These are phyloP conservation scores for Sordaria brevicollis DNA, from an alignment of 495 filamentous ascomycete genomes.

Conservation along the genomic window DNA sequence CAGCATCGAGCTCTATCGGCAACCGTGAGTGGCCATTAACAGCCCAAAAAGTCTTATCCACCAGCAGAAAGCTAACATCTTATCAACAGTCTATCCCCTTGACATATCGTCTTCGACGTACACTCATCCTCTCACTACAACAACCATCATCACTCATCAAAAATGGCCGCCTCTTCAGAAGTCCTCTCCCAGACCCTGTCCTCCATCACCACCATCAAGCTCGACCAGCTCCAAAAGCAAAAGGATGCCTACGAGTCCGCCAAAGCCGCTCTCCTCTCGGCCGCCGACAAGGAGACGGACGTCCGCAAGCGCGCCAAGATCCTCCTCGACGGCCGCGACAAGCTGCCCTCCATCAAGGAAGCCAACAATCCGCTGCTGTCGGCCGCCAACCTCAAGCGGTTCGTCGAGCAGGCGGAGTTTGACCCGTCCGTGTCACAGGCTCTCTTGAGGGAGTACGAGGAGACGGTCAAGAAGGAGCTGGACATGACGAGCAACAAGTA, in stretches of 20 bases:
- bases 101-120: not conserved
- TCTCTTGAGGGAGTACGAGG: slow-evolving; percentile 28
- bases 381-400: slow-evolving; percentile 13
- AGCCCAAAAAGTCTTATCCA: not conserved
- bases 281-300: slow-evolving; percentile 16
- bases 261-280: slow-evolving; percentile 23
- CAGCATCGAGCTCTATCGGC: not conserved
- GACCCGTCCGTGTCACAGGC: slow-evolving; percentile 24
- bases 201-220: slow-evolving; percentile 57
- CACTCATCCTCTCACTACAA: not conserved
- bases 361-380: slow-evolving; percentile 8
- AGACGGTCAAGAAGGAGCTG: slow-evolving; percentile 26
- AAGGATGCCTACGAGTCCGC: slow-evolving; percentile 37
- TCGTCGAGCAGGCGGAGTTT: slow-evolving; percentile 24
- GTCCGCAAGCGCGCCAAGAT: slow-evolving; percentile 18
- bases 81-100: not conserved
- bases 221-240: slow-evolving; percentile 50
- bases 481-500: slow-evolving; percentile 40
- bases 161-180: slow-evolving; percentile 19
- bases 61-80: not conserved
- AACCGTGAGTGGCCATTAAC: not conserved
- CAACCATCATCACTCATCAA: not conserved
- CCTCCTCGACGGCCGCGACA: slow-evolving; percentile 18
- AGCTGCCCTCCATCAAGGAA: slow-evolving; percentile 10
- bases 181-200: slow-evolving; percentile 50